Conservation (phyloP, 1,139 yeast genomes). For the Trichomonascaceae sp. region DNA sequence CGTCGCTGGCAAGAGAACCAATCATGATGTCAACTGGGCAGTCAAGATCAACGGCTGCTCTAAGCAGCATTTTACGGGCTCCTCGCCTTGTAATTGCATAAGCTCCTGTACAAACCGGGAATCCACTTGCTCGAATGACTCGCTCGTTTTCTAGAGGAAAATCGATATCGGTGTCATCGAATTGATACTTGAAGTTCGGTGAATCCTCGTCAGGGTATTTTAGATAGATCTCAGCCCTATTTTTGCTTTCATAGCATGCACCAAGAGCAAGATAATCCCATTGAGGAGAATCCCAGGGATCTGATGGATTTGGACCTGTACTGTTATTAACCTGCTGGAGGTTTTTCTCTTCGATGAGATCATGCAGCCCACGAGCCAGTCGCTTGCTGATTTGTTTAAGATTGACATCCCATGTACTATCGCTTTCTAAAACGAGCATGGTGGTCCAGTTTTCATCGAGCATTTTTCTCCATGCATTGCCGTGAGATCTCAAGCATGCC, state of each 20-base stretch:
- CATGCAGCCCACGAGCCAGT: conserved; percentile 13
- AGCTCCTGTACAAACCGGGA: conserved; percentile 18
- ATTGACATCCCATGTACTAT: conserved; percentile 17
- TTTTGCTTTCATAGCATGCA: conserved; percentile 8
- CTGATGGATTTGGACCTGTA: conserved; percentile 5
- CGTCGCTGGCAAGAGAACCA: conserved; percentile 10
- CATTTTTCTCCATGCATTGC: conserved; percentile 15
- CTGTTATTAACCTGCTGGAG: neutral
- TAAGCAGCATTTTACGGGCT: conserved; percentile 16
- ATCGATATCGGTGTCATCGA: neutral
- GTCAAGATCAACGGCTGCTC: conserved; percentile 14
- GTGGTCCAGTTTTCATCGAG: conserved; percentile 12
- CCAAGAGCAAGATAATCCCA: conserved; percentile 14
- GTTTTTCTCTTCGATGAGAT: conserved; percentile 4
- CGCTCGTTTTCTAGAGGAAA: conserved; percentile 10
- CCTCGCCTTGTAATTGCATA: conserved; percentile 17
- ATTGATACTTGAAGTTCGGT: conserved; percentile 9
- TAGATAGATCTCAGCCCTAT: neutral
- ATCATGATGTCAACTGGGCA: conserved; percentile 17
- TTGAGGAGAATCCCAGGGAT: conserved; percentile 11
- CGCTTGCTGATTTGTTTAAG: conserved; percentile 10
- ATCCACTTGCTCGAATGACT: conserved; percentile 11
- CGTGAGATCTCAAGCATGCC: conserved; percentile 17
- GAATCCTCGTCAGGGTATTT: conserved; percentile 14
- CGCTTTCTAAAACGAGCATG: conserved; percentile 15